Conservation (phyloP, 1,284 basidiomycete genomes). For the Cutaneotrichosporon sp. region DNA sequence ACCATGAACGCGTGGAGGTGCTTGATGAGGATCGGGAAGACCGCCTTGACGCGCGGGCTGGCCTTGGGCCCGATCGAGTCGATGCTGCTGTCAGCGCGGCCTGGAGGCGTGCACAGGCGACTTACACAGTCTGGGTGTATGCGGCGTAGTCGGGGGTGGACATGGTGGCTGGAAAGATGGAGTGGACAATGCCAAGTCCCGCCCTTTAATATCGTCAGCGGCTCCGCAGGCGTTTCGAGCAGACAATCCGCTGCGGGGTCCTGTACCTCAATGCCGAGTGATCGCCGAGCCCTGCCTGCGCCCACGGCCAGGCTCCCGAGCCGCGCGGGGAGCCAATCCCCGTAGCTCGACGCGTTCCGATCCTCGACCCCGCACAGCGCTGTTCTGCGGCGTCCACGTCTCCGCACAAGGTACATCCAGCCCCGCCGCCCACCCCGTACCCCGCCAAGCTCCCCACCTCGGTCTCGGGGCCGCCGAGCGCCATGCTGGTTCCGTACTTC, state of each 20-base stretch:
- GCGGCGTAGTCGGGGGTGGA: slow-evolving; percentile 21
- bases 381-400: not conserved
- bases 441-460: not conserved
- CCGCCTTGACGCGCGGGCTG: slow-evolving; percentile 46
- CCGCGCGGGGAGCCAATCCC: no score
- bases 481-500: no score
- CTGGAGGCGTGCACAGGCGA: no score
- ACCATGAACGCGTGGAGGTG: slow-evolving; percentile 46
- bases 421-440: no score
- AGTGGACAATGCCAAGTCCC: no score
- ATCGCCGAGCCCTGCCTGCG: not conserved
- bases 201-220: no score
- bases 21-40: slow-evolving; percentile 48
- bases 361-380: not conserved
- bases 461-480: not conserved
- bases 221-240: no score
- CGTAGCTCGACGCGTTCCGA: not conserved
- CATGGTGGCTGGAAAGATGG: slow-evolving; percentile 12
- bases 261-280: not conserved
- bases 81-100: slow-evolving; percentile 15
- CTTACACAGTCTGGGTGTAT: slow-evolving; percentile 23
- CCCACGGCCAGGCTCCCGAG: no score
- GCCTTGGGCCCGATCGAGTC: slow-evolving; percentile 35
- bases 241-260: no score
- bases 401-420: no score